Percentiles rank a stretch among this genome's conserved stretches.
Conservation (phyloP, 306 rosid species). For the Glycine tomentella region DNA sequence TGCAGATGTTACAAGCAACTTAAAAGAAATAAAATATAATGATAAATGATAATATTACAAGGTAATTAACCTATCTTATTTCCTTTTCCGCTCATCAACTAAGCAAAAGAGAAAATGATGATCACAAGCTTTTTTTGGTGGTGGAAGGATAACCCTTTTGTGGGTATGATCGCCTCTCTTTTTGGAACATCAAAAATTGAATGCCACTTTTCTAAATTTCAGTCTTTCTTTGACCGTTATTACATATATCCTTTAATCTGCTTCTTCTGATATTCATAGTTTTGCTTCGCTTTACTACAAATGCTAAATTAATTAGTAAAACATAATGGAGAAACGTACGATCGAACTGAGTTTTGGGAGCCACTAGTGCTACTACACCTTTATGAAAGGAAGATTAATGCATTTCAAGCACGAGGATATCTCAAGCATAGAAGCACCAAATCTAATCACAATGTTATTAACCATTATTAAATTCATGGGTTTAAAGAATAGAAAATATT, state of each 20-base stretch:
- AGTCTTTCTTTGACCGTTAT: slow-evolving; percentile 25
- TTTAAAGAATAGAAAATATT: neutral
- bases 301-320: neutral
- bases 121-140: neutral
- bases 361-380: neutral
- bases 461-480: neutral
- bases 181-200: slow-evolving; percentile 28
- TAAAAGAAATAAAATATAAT: too few species aligned
- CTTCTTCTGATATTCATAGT: neutral
- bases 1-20: too few species aligned
- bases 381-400: neutral
- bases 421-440: neutral
- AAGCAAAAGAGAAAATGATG: neutral
- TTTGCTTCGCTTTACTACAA: neutral
- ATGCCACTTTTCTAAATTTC: slow-evolving; percentile 7
- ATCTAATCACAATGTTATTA: neutral
- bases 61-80: neutral
- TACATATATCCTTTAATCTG: neutral
- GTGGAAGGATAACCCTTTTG: slow-evolving; percentile 23
- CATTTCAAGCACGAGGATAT: neutral
- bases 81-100: neutral
- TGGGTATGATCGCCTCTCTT: slow-evolving; percentile 25
- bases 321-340: neutral
- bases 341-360: neutral
- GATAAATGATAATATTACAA: too few species aligned